Base-by-base conservation (phyloP, 345 rosid genomes). In the Syzygium aqueum region DNA sequence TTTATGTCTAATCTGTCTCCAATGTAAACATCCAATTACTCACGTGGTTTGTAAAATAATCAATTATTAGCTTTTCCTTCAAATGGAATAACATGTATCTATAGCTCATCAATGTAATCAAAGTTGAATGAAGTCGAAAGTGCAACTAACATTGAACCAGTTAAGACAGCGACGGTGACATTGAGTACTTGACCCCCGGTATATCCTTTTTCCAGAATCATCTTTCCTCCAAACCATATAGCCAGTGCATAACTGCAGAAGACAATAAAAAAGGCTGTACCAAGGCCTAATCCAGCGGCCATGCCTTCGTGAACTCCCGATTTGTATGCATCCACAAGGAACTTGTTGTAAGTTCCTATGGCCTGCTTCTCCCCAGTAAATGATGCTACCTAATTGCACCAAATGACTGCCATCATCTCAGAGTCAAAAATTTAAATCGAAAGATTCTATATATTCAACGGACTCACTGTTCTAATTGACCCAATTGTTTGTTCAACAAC, bases 401-500 rank as follows among this genome's bases (percentile, higher is more conserved):
- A 86, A 91, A 52, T 56, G 84, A 40, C 23, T 80, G 63, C 37
- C 16, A 73, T 73, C 49, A 73, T 73, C 82, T 73, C 49, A 37
- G 49, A 37, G 88, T 56, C 51, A 59, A 22, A 33, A 57, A 28
- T 57, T 28, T 84, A n/a, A 14, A 28, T 84, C 12, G 22, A 84
- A 84, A 28, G 8, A 43, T 84, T 84, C 46, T 28, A 51, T n/a
- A 84, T 84, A 23, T 28, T 17, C 30, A 22, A 49, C 30, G 4
- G 37, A 30, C 16, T 92, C 54, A 97, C 99, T 57, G 98, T 97
- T 94, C 99, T 89, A 65, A 97, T 96, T 13, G 98, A 94, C 85
- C 99, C 94, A 85, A 94, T 92, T 3, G 96, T 94, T 89, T 97
- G 96, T 78, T 95, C 98, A 21, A 95, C 98, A 15, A 94, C 91